These are phyloP conservation scores for rapeseed (Brassica napus) DNA, from an alignment of 345 rosid genomes.

Conservation along the genomic window Da-Ae NC_063434.1:14223001-14223500, in stretches of 20 bases:
- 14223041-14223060: conserved; percentile 71
- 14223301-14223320: conserved; percentile 84
- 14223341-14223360: conserved; percentile 79
- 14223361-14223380: conserved; percentile 70
- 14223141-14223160: conserved; percentile 74
- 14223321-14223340: conserved; percentile 68
- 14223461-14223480: conserved; percentile 4
- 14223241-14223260: conserved; percentile 72
- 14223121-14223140: conserved; percentile 98
- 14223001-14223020: conserved; percentile 87
- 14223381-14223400: conserved; percentile 75
- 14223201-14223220: conserved; percentile 99
- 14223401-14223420: conserved; percentile 86
- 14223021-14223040: conserved; percentile 94
- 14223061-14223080: conserved; percentile 66
- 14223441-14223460: conserved; percentile 74
- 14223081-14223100: conserved; percentile 88
- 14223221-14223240: conserved; percentile 91
- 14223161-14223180: conserved; percentile 66
- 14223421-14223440: conserved; percentile 95
- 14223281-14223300: conserved; percentile 89
- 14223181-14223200: conserved; percentile 81
- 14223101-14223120: conserved; percentile 81
- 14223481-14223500: background rate
- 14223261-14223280: conserved; percentile 79